Conservation (phyloP, 2,329 filamentous ascomycete genomes). For the Aureobasidium musti region DNA sequence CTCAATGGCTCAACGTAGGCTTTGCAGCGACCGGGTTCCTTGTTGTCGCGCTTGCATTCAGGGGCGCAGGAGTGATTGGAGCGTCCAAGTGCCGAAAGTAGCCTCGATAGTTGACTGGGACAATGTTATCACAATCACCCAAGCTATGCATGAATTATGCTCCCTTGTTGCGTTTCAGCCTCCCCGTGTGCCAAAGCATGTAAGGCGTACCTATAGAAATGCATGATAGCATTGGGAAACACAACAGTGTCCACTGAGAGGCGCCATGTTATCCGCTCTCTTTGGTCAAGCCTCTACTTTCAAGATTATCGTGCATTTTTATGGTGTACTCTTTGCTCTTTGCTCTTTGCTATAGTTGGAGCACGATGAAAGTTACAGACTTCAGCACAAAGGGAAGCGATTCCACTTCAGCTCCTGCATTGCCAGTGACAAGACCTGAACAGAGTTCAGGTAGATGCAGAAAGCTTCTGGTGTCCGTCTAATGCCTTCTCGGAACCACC, state of each 20-base stretch:
- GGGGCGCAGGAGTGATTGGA: constrained; percentile 38
- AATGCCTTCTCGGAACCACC: not conserved
- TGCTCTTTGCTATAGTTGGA: no score
- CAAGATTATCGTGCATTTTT: no score
- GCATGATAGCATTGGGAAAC: no score
- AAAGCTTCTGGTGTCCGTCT: constrained; percentile 9
- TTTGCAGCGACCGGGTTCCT: constrained; percentile 41
- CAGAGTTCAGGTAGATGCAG: not conserved
- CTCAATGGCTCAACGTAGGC: constrained; percentile 47
- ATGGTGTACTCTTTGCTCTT: no score
- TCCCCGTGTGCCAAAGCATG: no score
- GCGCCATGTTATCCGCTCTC: no score
- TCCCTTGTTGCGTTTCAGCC: constrained; percentile 1
- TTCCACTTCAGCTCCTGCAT: not conserved
- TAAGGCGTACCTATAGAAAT: no score
- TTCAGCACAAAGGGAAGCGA: no score
- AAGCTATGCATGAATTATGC: not conserved
- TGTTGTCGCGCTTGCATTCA: constrained; percentile 41
- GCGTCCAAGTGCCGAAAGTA: constrained; percentile 20
- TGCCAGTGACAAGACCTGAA: not conserved
- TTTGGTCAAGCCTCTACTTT: no score
- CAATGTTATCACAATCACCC: not conserved
- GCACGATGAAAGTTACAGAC: no score
- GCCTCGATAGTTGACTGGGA: not conserved
- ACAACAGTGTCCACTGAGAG: no score